Conservation (phyloP, 805 yeast species). For the Wickerhamiella azymoides region DNA sequence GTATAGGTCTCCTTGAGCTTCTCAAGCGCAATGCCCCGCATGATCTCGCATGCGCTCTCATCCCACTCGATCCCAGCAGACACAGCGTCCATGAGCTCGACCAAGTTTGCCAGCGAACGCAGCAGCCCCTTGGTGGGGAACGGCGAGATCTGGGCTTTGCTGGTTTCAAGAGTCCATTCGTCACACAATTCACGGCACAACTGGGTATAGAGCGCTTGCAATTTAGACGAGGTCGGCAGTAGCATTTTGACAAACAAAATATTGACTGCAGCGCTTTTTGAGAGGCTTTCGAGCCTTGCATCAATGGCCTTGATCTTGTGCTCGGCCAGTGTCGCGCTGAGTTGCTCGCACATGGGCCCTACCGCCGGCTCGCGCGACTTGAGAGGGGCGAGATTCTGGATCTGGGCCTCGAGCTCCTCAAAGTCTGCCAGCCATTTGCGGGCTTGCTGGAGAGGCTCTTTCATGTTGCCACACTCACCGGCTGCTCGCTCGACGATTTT, state of each 20-base stretch:
- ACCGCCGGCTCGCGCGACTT: not conserved
- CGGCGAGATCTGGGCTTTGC: not conserved
- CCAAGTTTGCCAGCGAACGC: not conserved
- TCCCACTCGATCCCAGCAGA: conserved; percentile 2
- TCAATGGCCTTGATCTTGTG: not conserved
- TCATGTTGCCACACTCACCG: not conserved
- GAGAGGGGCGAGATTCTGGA: not conserved
- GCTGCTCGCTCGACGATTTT: not conserved
- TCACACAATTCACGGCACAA: not conserved
- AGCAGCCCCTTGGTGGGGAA: conserved; percentile 1
- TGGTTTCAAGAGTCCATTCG: not conserved
- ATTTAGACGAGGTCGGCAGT: not conserved
- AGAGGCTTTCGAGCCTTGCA: not conserved
- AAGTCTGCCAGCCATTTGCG: not conserved
- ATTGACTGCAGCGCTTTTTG: not conserved
- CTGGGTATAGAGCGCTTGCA: not conserved
- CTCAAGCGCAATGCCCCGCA: not conserved
- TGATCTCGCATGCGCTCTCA: not conserved
- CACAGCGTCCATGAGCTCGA: not conserved
- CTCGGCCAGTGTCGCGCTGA: not conserved
- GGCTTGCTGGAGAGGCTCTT: not conserved
- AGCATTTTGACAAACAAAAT: not conserved
- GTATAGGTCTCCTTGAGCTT: not conserved
- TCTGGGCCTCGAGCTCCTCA: not conserved
- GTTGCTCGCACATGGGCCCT: not conserved